Evolutionary conservation across 2,329 filamentous ascomycete species (phyloP).

Genomic region (Botrytis medusae): DNA sequence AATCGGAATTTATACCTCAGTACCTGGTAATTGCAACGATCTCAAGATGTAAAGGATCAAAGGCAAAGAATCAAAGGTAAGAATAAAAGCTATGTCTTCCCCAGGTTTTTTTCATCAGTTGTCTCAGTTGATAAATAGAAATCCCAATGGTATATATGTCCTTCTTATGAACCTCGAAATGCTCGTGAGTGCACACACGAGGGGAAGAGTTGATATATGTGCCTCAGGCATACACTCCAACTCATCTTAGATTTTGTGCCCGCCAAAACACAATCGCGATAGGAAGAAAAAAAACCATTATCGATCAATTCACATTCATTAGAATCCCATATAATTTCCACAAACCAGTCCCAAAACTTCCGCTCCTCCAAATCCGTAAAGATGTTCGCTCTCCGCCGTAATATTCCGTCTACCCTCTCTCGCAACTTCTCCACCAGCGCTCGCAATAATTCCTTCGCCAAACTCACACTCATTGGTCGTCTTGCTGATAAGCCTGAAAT

Average conservation of each 20-base stretch:
- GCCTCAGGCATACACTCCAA: background rate
- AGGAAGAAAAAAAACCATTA: background rate
- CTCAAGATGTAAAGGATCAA: too few species aligned
- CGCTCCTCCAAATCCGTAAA: slow-evolving; percentile 5
- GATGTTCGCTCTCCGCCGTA: slow-evolving; percentile 41
- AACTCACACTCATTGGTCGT: slow-evolving; percentile 83
- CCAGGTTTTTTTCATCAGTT: slow-evolving; percentile 1
- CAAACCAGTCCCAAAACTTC: background rate
- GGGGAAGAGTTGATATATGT: background rate
- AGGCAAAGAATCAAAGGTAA: background rate
- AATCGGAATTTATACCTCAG: background rate
- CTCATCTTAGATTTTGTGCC: background rate
- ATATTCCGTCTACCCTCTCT: slow-evolving; percentile 45
- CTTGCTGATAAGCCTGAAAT: slow-evolving; percentile 79
- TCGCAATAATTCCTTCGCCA: slow-evolving; percentile 59
- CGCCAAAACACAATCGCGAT: background rate
- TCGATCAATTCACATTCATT: background rate
- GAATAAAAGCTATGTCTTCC: background rate
- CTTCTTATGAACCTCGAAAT: background rate
- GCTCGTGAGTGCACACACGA: background rate
- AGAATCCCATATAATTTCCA: background rate
- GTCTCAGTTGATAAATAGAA: background rate
- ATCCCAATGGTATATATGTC: background rate
- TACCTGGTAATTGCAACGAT: background rate
- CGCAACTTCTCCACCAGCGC: slow-evolving; percentile 75